Conservation (phyloP, 805 yeast species). For the Saccharomycopsis sp. region DNA sequence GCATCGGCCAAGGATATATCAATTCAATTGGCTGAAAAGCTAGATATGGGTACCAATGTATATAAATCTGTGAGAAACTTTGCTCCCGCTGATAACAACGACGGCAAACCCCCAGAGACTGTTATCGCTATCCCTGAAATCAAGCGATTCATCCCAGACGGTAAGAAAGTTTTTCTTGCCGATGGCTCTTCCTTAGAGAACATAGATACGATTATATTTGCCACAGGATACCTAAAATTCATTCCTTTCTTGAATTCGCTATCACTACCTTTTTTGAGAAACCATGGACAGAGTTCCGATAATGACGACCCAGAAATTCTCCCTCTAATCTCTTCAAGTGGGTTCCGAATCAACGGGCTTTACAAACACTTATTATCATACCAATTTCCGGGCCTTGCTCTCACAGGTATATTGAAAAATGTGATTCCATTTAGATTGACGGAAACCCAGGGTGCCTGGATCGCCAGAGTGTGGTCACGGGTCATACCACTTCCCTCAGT, state of each 20-base stretch:
- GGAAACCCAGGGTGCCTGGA: slow-evolving; percentile 56
- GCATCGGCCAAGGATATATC: slow-evolving; percentile 74
- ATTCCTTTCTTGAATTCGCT: slow-evolving; percentile 49
- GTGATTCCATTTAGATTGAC: slow-evolving; percentile 56
- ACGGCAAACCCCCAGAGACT: not conserved
- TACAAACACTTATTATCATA: slow-evolving; percentile 54
- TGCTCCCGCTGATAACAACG: not conserved
- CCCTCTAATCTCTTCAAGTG: slow-evolving; percentile 37
- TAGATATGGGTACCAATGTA: not conserved
- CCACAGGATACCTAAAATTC: slow-evolving; percentile 67
- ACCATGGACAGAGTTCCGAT: not conserved
- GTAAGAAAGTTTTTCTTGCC: slow-evolving; percentile 24
- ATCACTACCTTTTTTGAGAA: not conserved
- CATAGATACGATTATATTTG: slow-evolving; percentile 56
- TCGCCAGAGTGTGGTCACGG: slow-evolving; percentile 44
- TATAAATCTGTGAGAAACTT: not conserved
- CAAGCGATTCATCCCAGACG: not conserved
- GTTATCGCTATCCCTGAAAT: not conserved
- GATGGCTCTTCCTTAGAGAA: slow-evolving; percentile 41
- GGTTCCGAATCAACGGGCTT: slow-evolving; percentile 41
- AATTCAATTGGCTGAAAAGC: slow-evolving; percentile 40
- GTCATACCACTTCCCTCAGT: not conserved
- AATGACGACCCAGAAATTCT: slow-evolving; percentile 21
- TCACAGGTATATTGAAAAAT: slow-evolving; percentile 54
- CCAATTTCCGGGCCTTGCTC: slow-evolving; percentile 55